phyloP scores from a whole-genome alignment of 2,329 filamentous ascomycete genomes.

The Fusarium foetens region DNA sequence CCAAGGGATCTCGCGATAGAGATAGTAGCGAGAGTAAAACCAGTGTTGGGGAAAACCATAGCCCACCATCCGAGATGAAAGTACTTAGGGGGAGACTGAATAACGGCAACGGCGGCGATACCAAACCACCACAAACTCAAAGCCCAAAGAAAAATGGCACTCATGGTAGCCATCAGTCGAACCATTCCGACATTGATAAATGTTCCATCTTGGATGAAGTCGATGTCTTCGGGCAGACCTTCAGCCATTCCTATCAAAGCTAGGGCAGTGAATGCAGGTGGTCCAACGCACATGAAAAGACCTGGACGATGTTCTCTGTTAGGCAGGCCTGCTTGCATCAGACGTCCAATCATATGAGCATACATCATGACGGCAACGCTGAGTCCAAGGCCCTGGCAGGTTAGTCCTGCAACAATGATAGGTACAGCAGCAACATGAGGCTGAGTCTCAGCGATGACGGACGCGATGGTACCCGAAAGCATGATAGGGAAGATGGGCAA shows the following conservation, averaged over 20 bases:
- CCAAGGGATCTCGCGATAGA: conserved; percentile 59
- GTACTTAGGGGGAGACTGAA: conserved; percentile 54
- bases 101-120: conserved; percentile 49
- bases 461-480: conserved; percentile 76
- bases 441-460: conserved; percentile 70
- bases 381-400: conserved; percentile 76
- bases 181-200: conserved; percentile 55
- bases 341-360: conserved; percentile 73
- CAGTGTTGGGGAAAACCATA: conserved; percentile 70
- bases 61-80: conserved; percentile 73
- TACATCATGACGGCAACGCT: conserved; percentile 76
- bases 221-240: conserved; percentile 54
- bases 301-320: conserved; percentile 69
- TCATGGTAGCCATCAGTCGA: conserved; percentile 57
- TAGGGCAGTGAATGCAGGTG: conserved; percentile 75
- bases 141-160: conserved; percentile 71
- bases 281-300: conserved; percentile 79
- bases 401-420: conserved; percentile 72
- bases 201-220: conserved; percentile 53
- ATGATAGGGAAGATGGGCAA: conserved; percentile 80
- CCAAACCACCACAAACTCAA: conserved; percentile 68
- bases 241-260: conserved; percentile 74
- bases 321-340: conserved; percentile 73
- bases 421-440: conserved; percentile 66
- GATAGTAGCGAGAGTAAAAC: conserved; percentile 66